These are phyloP conservation scores for Cryphonectria naterciae DNA, from an alignment of 2,329 filamentous ascomycete genomes.

Conservation along the genomic window DNA sequence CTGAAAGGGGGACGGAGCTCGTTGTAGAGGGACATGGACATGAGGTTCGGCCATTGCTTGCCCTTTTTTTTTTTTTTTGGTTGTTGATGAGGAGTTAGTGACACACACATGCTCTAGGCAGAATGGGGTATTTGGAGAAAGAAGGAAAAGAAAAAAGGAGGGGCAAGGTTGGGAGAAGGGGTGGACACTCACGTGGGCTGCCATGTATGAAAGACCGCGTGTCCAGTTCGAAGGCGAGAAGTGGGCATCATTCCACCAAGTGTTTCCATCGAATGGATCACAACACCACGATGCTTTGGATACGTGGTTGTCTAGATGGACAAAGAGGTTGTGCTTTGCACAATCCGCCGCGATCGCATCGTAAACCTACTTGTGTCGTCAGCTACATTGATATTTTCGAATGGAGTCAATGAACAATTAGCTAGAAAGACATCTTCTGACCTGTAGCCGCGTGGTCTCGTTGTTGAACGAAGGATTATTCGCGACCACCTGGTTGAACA, in stretches of 20 bases:
- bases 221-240: constrained; percentile 64
- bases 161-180: not conserved
- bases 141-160: not conserved
- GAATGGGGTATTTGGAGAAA: too few species aligned
- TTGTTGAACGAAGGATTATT: constrained; percentile 62
- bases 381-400: not conserved
- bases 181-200: constrained; percentile 51
- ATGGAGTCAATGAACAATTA: too few species aligned
- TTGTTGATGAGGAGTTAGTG: constrained; percentile 24
- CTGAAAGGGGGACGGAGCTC: constrained; percentile 50
- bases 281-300: constrained; percentile 64
- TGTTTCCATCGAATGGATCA: constrained; percentile 56
- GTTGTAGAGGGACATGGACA: constrained; percentile 58
- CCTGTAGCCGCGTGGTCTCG: constrained; percentile 57
- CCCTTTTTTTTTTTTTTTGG: constrained; percentile 38
- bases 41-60: constrained; percentile 51
- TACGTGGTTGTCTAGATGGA: constrained; percentile 66
- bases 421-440: constrained; percentile 31
- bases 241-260: constrained; percentile 64
- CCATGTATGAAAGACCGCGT: constrained; percentile 64
- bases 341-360: constrained; percentile 66
- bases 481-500: constrained; percentile 55
- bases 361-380: constrained; percentile 45
- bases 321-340: constrained; percentile 57
- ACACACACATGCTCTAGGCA: too few species aligned